These are phyloP conservation scores for Zygotorulaspora florentina DNA, from an alignment of 805 yeast genomes.

Conservation along the genomic window DNA sequence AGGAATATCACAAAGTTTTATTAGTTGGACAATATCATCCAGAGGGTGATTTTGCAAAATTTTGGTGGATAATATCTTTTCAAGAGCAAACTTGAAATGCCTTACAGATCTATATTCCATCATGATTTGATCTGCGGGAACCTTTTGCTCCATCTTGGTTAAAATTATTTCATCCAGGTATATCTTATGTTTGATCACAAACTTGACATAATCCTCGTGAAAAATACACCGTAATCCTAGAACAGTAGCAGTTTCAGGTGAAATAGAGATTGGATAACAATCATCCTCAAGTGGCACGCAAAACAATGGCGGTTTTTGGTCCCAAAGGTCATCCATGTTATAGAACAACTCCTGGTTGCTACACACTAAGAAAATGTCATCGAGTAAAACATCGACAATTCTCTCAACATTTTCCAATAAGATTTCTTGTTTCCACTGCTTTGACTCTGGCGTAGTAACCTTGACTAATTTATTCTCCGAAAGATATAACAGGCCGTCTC, in stretches of 20 bases:
- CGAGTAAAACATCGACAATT: conserved; percentile 26
- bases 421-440: conserved; percentile 18
- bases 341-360: conserved; percentile 16
- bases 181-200: conserved; percentile 26
- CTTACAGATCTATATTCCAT: conserved; percentile 21
- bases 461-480: conserved; percentile 20
- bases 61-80: conserved; percentile 30
- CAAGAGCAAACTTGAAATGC: conserved; percentile 34
- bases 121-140: conserved; percentile 20
- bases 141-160: conserved; percentile 14
- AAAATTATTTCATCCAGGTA: conserved; percentile 30
- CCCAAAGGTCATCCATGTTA: conserved; percentile 27
- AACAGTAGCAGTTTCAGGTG: conserved; percentile 29
- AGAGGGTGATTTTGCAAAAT: conserved; percentile 25
- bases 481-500: conserved; percentile 26
- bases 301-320: conserved; percentile 13
- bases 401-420: conserved; percentile 27
- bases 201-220: conserved; percentile 16
- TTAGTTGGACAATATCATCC: conserved; percentile 22
- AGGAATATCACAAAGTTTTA: conserved; percentile 20
- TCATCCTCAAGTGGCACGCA: conserved; percentile 25
- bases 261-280: conserved; percentile 27
- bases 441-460: conserved; percentile 10
- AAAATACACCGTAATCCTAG: conserved; percentile 29
- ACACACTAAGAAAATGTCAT: conserved; percentile 23